Evolutionary conservation across 257 asterid genomes (phyloP), one percentile per base, ranked within the genome.

Genomic region (Thymus quinquecostatus): DNA sequence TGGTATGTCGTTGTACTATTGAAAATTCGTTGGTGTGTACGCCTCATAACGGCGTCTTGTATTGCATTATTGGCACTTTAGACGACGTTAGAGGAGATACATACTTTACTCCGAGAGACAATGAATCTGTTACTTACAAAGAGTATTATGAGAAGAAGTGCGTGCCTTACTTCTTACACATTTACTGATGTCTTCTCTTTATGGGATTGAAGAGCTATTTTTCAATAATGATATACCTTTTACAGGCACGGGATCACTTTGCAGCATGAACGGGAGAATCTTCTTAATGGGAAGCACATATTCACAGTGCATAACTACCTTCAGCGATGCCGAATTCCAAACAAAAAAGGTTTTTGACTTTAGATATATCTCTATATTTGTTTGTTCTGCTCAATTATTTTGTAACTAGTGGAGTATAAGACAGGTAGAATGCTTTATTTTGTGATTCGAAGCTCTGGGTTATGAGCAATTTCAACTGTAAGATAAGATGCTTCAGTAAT

Each of bases 1-100:
- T 73, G 75, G 85, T 91, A 28, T 89, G 96, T 66, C 43, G 73
- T 59, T 89, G 92, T 64, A 8, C 77, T 83, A 33, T 93, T 75
- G 83, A 87, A 73, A 87, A 87, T 59, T 84, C 95, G n/a, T 74
- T 93, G 45, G 92, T 87, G 2, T 4, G 69, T 33, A 91, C 98
- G 1, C 92, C 97, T 40, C 96, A 91, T 64, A 93, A 85, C 51
- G 83, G 77, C 44, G 8, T 9, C 40, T 10, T 85, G 45, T 89
- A 93, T 79, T 80, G 88, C 77, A 63, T 83, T 10, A 43, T 67
- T 1, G 88, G 90, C 45, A 57, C 63, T 60, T 40, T 89, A 79
- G 79, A 84, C 30, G 77, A 76, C 40, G 48, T 77, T 60, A 63
- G 82, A 64, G 87, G 89, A 28, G 78, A 76, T 76, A 75, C 96